phyloP scores from a whole-genome alignment of 306 rosid genomes.

The Pyrus communis region DNA sequence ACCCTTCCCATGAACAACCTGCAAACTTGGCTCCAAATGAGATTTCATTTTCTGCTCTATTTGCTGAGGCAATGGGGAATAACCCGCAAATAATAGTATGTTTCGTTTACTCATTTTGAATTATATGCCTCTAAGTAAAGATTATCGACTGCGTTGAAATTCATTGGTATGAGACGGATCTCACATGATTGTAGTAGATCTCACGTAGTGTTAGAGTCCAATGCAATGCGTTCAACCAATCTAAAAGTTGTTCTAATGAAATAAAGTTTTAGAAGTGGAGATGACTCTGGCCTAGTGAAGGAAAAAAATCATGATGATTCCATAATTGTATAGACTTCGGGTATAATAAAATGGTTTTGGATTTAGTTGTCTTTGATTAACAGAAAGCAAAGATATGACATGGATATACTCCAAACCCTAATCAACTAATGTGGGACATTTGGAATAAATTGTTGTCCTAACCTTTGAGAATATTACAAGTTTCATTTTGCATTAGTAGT shows the following conservation, averaged over 20 bases:
- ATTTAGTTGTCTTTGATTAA: neutral
- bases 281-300: neutral
- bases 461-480: neutral
- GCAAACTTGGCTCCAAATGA: neutral
- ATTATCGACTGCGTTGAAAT: neutral
- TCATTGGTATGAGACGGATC: neutral
- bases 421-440: neutral
- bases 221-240: neutral
- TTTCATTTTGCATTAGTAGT: neutral
- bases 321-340: neutral
- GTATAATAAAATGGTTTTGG: neutral
- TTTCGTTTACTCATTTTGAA: neutral
- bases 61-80: neutral
- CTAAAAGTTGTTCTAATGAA: neutral
- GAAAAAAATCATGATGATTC: neutral
- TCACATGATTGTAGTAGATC: neutral
- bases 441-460: neutral
- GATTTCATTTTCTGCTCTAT: neutral
- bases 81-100: neutral
- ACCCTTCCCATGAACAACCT: neutral
- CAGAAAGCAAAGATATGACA: neutral
- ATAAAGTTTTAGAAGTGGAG: neutral
- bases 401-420: neutral
- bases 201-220: neutral
- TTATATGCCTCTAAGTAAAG: neutral